Conservation (phyloP, 495 filamentous ascomycete species). For the Lentithecium fluviatile region DNA sequence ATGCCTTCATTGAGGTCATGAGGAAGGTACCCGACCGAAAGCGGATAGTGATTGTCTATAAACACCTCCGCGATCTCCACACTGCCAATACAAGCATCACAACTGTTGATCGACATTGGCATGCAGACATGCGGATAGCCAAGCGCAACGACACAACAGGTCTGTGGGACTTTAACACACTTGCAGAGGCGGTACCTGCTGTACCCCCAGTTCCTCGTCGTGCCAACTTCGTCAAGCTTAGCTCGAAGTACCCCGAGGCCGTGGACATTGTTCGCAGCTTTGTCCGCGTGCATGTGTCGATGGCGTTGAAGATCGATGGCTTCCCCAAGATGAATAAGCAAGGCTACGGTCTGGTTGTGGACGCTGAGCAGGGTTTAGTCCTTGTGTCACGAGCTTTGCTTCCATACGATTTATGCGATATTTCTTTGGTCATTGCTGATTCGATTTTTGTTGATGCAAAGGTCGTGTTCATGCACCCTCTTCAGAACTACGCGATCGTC, state of each 20-base stretch:
- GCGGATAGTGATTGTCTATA: slow-evolving; percentile 89
- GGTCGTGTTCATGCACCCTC: slow-evolving; percentile 94
- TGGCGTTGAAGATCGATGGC: slow-evolving; percentile 94
- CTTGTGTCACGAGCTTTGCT: slow-evolving; percentile 90
- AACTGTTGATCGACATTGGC: slow-evolving; percentile 93
- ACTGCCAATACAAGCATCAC: slow-evolving; percentile 90
- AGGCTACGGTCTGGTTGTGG: slow-evolving; percentile 91
- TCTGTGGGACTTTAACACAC: slow-evolving; percentile 89
- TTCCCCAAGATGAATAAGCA: slow-evolving; percentile 91
- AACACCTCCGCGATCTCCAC: slow-evolving; percentile 92
- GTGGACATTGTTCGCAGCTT: slow-evolving; percentile 93
- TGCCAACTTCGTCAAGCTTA: slow-evolving; percentile 86
- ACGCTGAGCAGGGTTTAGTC: slow-evolving; percentile 92
- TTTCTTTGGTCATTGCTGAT: slow-evolving; percentile 91
- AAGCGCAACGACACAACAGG: slow-evolving; percentile 88
- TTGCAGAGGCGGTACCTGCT: slow-evolving; percentile 75
- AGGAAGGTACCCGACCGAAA: slow-evolving; percentile 84
- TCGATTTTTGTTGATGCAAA: slow-evolving; percentile 91
- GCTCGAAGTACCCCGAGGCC: slow-evolving; percentile 82
- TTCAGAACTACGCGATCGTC: slow-evolving; percentile 95
- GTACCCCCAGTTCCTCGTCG: slow-evolving; percentile 66
- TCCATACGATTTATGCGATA: slow-evolving; percentile 94
- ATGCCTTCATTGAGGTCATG: slow-evolving; percentile 90
- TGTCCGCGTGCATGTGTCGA: slow-evolving; percentile 83
- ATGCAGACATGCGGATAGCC: slow-evolving; percentile 87